Percentiles rank a stretch among this genome's conserved stretches.
Conservation (phyloP, 1,139 yeast species). For the Meyerozyma athensensis region DNA sequence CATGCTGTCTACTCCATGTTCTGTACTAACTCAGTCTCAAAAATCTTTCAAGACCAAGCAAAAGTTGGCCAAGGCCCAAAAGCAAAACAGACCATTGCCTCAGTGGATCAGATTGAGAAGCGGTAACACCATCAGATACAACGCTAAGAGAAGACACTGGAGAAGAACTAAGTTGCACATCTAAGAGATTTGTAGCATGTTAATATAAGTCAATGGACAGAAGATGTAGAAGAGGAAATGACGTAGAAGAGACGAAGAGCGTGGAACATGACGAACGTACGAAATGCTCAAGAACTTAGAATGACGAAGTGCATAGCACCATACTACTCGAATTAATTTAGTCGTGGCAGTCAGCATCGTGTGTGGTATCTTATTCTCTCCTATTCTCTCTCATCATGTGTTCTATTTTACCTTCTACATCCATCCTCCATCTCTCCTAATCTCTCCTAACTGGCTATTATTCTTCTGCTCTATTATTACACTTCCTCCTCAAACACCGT, state of each 20-base stretch:
- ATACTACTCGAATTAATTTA: too few species aligned
- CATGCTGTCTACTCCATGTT: background rate
- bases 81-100: constrained; percentile 99
- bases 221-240: background rate
- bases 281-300: too few species aligned
- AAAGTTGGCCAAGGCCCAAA: constrained; percentile 98
- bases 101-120: constrained; percentile 99
- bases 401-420: too few species aligned
- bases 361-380: too few species aligned
- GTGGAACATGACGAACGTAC: too few species aligned
- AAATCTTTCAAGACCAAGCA: constrained; percentile 98
- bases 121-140: constrained; percentile 96
- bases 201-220: constrained; percentile 2
- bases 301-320: too few species aligned
- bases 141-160: constrained; percentile 99
- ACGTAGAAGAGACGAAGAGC: background rate
- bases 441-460: background rate
- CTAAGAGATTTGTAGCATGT: constrained; percentile 43
- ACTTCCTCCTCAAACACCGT: constrained; percentile 91
- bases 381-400: too few species aligned
- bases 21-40: constrained; percentile 62
- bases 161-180: constrained; percentile 99
- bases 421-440: background rate
- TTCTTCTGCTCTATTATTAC: constrained; percentile 12
- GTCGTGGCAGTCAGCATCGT: too few species aligned